Conservation (phyloP, 1,284 basidiomycete genomes). For the Apiotrichum domesticum region DNA sequence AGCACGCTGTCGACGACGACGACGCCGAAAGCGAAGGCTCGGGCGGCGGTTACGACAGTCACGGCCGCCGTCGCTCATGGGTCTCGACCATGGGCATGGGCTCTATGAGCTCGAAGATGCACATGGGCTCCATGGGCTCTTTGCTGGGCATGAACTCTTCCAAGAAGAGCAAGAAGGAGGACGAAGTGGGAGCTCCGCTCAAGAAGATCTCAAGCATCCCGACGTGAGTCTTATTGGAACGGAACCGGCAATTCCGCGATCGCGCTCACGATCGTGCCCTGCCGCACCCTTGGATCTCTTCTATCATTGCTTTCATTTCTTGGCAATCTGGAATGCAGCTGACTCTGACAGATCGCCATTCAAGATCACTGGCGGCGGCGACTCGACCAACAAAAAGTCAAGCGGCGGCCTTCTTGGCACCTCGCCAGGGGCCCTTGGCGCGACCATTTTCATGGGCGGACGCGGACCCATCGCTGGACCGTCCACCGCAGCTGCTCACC, state of each 20-base stretch:
- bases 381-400: background rate
- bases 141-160: constrained; percentile 33
- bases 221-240: constrained; percentile 22
- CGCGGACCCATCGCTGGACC: constrained; percentile 5
- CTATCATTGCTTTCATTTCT: background rate
- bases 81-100: constrained; percentile 19
- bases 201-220: constrained; percentile 41
- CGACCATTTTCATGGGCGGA: constrained; percentile 5
- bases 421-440: background rate
- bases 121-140: constrained; percentile 20
- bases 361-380: background rate
- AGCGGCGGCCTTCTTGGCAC: background rate
- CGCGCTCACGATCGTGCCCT: too few species aligned
- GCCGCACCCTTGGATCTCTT: background rate
- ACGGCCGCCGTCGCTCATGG: constrained; percentile 14
- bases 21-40: constrained; percentile 11
- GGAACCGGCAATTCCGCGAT: too few species aligned
- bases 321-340: background rate
- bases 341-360: background rate
- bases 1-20: constrained; percentile 32
- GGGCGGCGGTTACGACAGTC: constrained; percentile 28
- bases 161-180: constrained; percentile 33
- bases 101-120: background rate
- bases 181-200: constrained; percentile 31
- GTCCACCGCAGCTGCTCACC: background rate